These are phyloP conservation scores for Cnidoscolus chayamansa DNA, from an alignment of 441 rosid genomes.

Conservation along the genomic window DNA sequence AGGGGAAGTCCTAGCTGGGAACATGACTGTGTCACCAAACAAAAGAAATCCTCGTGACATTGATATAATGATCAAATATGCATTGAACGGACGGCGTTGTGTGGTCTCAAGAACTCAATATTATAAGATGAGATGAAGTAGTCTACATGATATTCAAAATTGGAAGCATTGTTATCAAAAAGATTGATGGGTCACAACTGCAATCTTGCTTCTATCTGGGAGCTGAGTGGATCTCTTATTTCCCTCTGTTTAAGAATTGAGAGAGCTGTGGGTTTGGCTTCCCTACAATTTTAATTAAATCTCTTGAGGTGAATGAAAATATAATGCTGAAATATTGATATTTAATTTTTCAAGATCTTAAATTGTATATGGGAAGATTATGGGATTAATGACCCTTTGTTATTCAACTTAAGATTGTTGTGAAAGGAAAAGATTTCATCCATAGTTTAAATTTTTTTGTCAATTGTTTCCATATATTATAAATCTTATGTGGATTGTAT, in stretches of 20 bases:
- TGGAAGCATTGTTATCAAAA: neutral
- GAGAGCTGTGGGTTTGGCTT: constrained; percentile 9
- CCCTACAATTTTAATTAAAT: neutral
- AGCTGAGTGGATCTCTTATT: neutral
- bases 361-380: too few species aligned
- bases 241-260: neutral
- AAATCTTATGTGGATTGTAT: too few species aligned
- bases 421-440: too few species aligned
- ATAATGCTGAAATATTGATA: constrained; percentile 5
- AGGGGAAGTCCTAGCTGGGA: constrained; percentile 80
- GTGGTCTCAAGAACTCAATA: constrained; percentile 60
- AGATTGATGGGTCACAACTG: neutral
- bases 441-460: too few species aligned
- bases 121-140: constrained; percentile 74
- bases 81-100: constrained; percentile 64
- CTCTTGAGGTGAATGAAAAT: neutral
- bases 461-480: too few species aligned
- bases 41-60: constrained; percentile 90
- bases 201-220: constrained; percentile 12
- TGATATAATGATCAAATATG: constrained; percentile 75
- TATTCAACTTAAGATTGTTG: too few species aligned
- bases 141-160: neutral
- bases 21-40: constrained; percentile 84
- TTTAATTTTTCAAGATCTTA: neutral
- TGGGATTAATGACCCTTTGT: too few species aligned